Percentiles rank a stretch among this genome's conserved stretches.
These are phyloP conservation scores for Malassezia slooffiae DNA, from an alignment of 1,284 basidiomycete species.

Conservation along the genomic window DNA sequence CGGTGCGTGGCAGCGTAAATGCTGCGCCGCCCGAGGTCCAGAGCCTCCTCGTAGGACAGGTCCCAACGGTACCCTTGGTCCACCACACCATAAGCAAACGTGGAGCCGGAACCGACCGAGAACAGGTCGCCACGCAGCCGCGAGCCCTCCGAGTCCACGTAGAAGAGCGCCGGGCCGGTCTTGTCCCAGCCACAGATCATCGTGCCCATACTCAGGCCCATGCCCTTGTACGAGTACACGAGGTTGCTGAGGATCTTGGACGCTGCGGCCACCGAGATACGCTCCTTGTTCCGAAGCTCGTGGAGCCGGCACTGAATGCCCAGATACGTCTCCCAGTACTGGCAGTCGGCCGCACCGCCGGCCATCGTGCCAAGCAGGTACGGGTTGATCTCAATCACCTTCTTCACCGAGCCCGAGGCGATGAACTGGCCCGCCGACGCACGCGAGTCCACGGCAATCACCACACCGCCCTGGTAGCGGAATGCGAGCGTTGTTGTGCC, in stretches of 20 bases:
- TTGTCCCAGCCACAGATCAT: constrained; percentile 99
- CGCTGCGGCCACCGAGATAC: constrained; percentile 95
- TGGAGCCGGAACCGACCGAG: constrained; percentile 95
- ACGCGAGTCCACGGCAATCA: constrained; percentile 93
- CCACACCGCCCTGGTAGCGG: constrained; percentile 89
- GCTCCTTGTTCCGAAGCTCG: constrained; percentile 90
- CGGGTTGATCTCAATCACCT: constrained; percentile 97
- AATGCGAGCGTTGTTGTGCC: constrained; percentile 98
- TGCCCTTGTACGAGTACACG: constrained; percentile 96
- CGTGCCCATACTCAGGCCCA: constrained; percentile 98
- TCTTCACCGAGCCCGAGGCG: constrained; percentile 53
- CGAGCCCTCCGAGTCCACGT: constrained; percentile 94
- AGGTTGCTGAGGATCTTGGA: constrained; percentile 95
- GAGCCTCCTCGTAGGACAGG: constrained; percentile 80
- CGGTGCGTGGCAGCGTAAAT: constrained; percentile 91
- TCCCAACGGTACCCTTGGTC: constrained; percentile 96
- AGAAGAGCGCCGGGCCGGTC: constrained; percentile 94
- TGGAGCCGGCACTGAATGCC: constrained; percentile 95
- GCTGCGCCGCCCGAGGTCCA: constrained; percentile 82
- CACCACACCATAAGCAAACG: constrained; percentile 94
- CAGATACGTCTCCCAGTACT: constrained; percentile 63
- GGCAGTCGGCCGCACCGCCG: constrained; percentile 64
- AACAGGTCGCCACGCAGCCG: constrained; percentile 92
- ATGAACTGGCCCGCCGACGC: constrained; percentile 95
- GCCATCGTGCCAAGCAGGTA: constrained; percentile 98